Base-by-base conservation (phyloP, 116 monocot species). In the Trichopus zeylanicus region DNA sequence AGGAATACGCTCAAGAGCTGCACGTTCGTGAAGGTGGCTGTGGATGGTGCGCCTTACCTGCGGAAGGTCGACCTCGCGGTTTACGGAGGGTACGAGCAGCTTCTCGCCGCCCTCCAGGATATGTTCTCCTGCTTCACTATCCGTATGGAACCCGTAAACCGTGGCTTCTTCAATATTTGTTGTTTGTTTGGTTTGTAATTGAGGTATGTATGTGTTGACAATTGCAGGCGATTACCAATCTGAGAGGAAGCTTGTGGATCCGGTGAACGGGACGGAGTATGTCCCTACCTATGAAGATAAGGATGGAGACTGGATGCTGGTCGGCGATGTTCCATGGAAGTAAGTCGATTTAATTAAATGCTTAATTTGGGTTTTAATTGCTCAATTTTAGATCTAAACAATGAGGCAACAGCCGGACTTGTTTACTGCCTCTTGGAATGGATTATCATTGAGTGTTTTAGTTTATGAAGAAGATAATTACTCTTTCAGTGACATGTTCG, bases 101-200 rank as follows among this genome's bases (percentile, higher is more conserved):
- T 89, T 20, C 63, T 89, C 27, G 55, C 64, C 25, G 84, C 81
- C 0, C 84, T 89, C 35, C 69, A 78, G 69, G 84, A 81, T 13
- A 89, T 81, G 84, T 89, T 89, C 73, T 77, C 89, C 51, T 84
- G 84, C 67, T 89, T 89, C 53, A 81, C 80, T 8, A 75, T 78
- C 31, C 75, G 84, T 89, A 55, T n/a, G 81, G n/a, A n/a, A n/a
- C n/a, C n/a, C n/a, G n/a, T n/a, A n/a, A n/a, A n/a, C n/a, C n/a
- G n/a, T 70, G 18, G 26, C n/a, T 21, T 20, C 9, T 24, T 32
- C 10, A 51, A n/a, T n/a, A n/a, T n/a, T n/a, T 3, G 22, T 46
- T 13, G 18, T 47, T 19, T 3, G 6, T 46, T 6, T 21, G n/a
- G 21, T 57, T 32, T n/a, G 19, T 57, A 7, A 16, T 21, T 5